Conservation (phyloP, 805 yeast species). For the Metschnikowia borealis region DNA sequence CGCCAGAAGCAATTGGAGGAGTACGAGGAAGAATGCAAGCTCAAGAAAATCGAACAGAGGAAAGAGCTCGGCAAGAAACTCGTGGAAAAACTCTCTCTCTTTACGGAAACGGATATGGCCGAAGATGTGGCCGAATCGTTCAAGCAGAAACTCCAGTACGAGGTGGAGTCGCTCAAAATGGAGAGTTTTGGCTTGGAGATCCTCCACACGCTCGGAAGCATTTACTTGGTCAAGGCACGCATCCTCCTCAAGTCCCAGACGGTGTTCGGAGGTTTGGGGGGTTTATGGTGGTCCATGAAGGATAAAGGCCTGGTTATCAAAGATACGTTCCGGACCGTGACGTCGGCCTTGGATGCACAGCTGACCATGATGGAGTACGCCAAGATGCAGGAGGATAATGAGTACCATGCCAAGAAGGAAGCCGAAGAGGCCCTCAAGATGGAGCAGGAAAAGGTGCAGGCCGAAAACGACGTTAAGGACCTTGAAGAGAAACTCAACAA, state of each 20-base stretch:
- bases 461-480: conserved; percentile 23
- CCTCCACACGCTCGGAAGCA: conserved; percentile 68
- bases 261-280: conserved; percentile 57
- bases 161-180: conserved; percentile 78
- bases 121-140: conserved; percentile 48
- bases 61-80: conserved; percentile 59
- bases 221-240: conserved; percentile 61
- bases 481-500: conserved; percentile 15
- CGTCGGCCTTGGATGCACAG: conserved; percentile 76
- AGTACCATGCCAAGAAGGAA: conserved; percentile 38
- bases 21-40: conserved; percentile 72
- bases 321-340: conserved; percentile 67
- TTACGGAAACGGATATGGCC: conserved; percentile 42
- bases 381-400: conserved; percentile 57
- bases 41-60: conserved; percentile 62
- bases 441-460: conserved; percentile 26
- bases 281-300: conserved; percentile 62
- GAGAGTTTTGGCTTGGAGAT: conserved; percentile 85
- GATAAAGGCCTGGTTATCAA: conserved; percentile 72
- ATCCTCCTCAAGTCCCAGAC: conserved; percentile 63
- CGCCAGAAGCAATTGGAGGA: conserved; percentile 52
- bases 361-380: conserved; percentile 69
- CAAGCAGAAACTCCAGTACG: conserved; percentile 61
- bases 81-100: conserved; percentile 40
- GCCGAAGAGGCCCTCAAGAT: conserved; percentile 17